Percentiles rank a stretch among this genome's conserved stretches.
Evolutionary conservation across 1,284 basidiomycete genomes (phyloP).

Genomic region (Malassezia brasiliensis): DNA sequence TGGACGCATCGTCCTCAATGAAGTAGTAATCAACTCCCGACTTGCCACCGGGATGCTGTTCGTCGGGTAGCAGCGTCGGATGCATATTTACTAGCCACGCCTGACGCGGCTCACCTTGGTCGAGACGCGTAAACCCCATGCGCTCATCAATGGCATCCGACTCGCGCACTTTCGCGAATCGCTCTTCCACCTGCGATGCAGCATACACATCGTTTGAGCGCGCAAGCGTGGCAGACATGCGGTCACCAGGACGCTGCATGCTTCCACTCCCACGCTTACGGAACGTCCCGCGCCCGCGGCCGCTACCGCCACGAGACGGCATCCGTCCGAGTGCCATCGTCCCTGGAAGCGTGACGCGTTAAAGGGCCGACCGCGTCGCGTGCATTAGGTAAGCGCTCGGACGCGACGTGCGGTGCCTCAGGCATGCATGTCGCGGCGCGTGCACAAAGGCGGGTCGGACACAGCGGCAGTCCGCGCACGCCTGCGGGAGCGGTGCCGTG

Average conservation of each 20-base stretch:
- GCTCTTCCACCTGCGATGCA: constrained; percentile 39
- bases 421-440: constrained; percentile 4
- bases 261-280: constrained; percentile 18
- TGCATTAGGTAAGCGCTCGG: neutral
- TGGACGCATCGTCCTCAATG: constrained; percentile 87
- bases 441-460: neutral
- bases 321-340: neutral
- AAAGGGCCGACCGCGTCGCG: neutral
- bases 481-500: neutral
- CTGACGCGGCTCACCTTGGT: constrained; percentile 36
- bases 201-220: constrained; percentile 25
- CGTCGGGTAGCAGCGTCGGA: constrained; percentile 77
- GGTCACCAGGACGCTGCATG: constrained; percentile 1
- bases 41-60: constrained; percentile 33
- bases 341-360: neutral
- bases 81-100: constrained; percentile 98
- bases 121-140: constrained; percentile 62
- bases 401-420: neutral
- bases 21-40: constrained; percentile 94
- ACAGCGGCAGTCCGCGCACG: neutral
- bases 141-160: constrained; percentile 83
- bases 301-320: constrained; percentile 7
- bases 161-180: constrained; percentile 39
- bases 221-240: neutral
- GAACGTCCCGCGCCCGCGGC: constrained; percentile 22